Percentiles rank a stretch among this genome's conserved stretches.
Evolutionary conservation across 2,329 filamentous ascomycete species (phyloP).

Genomic region (Xylariomycetidae sp.): DNA sequence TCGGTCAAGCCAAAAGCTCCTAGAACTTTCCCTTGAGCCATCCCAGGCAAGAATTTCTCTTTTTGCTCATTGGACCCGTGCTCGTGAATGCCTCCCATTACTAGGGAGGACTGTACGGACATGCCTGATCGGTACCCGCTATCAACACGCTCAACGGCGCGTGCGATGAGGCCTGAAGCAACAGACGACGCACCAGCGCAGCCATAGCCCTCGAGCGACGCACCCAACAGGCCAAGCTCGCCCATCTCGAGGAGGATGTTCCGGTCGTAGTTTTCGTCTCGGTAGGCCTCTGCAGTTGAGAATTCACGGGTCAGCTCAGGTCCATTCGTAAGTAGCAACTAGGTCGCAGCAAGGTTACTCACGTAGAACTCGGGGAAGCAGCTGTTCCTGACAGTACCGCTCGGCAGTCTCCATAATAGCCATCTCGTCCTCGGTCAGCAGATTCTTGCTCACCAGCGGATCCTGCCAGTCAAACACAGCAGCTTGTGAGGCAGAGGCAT

Average conservation of each 20-base stretch:
- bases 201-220: conserved; percentile 80
- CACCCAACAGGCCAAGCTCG: conserved; percentile 79
- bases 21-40: conserved; percentile 76
- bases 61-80: conserved; percentile 85
- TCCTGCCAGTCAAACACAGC: conserved; percentile 82
- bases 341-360: conserved; percentile 25
- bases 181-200: conserved; percentile 86
- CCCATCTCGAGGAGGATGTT: conserved; percentile 89
- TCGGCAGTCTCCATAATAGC: conserved; percentile 88
- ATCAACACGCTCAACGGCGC: conserved; percentile 85
- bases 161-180: conserved; percentile 81
- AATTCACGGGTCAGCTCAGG: conserved; percentile 7
- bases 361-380: conserved; percentile 84
- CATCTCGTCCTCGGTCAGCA: conserved; percentile 84
- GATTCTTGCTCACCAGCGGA: conserved; percentile 65
- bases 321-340: neutral
- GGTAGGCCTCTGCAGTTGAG: conserved; percentile 37
- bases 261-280: conserved; percentile 79
- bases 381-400: conserved; percentile 85
- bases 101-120: conserved; percentile 89
- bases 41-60: conserved; percentile 70
- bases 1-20: conserved; percentile 89
- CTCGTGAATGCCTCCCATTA: conserved; percentile 87
- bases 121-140: conserved; percentile 89
- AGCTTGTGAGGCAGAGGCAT: conserved; percentile 23